phyloP scores from a whole-genome alignment of 257 asterid species.

The Perilla frutescens region DNA sequence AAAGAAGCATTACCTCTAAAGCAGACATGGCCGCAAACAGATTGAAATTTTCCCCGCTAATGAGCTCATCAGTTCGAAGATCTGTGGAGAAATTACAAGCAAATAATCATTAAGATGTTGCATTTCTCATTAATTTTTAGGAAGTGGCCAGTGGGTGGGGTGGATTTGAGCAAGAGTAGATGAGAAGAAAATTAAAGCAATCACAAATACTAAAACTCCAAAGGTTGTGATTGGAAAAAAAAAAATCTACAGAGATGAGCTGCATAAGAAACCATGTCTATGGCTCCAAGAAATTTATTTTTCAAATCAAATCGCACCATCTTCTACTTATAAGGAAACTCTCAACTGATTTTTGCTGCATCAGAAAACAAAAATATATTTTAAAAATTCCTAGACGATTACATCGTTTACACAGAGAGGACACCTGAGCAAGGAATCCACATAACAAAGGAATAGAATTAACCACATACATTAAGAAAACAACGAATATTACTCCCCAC shows the following conservation, averaged over 20 bases:
- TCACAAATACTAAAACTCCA: conserved; percentile 17
- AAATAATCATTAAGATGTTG: conserved; percentile 17
- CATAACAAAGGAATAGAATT: conserved; percentile 1
- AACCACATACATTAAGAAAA: conserved; percentile 12
- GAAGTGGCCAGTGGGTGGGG: background rate
- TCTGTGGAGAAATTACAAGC: conserved; percentile 55
- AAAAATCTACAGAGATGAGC: background rate
- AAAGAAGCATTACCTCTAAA: conserved; percentile 75
- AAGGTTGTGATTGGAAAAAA: background rate
- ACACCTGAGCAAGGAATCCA: background rate
- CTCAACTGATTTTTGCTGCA: background rate
- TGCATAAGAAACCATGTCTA: conserved; percentile 2
- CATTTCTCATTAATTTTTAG: background rate
- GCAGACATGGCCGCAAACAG: conserved; percentile 99
- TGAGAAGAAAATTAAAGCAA: conserved; percentile 18
- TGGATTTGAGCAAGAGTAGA: conserved; percentile 16
- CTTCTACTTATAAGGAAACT: background rate
- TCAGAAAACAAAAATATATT: background rate
- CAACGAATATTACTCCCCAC: conserved; percentile 1
- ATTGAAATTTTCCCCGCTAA: conserved; percentile 84
- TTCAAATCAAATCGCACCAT: conserved; percentile 2
- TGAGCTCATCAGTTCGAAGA: conserved; percentile 87
- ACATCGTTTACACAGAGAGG: background rate
- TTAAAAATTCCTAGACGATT: background rate
- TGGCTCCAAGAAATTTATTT: conserved; percentile 6